Evolutionary conservation across 768 basidiomycete genomes (phyloP).

Genomic region (Hysterangium stoloniferum): DNA sequence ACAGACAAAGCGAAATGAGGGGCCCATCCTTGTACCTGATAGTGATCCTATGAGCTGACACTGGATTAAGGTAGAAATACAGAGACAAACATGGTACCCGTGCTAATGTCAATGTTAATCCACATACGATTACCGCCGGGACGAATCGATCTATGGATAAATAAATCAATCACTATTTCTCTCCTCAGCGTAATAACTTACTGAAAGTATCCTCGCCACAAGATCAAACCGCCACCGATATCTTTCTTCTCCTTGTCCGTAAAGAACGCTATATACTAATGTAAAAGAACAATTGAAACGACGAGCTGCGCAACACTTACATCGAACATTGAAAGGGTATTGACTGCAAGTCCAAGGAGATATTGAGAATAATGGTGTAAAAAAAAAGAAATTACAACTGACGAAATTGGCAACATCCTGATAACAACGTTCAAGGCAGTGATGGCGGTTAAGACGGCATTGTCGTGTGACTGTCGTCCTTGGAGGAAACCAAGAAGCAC

Average conservation of each 20-base stretch:
- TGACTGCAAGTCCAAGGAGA: conserved; percentile 18
- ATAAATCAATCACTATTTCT: background rate
- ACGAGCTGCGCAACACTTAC: background rate
- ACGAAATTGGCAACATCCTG: conserved; percentile 61
- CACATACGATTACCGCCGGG: conserved; percentile 57
- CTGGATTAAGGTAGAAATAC: too few relatives aligned
- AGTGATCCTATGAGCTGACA: too few relatives aligned
- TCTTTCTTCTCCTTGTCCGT: conserved; percentile 43
- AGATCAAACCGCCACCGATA: conserved; percentile 56
- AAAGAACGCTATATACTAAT: conserved; percentile 41
- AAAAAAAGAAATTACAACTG: background rate
- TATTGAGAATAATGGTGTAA: background rate
- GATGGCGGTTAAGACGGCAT: conserved; percentile 57
- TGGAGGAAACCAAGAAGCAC: conserved; percentile 54
- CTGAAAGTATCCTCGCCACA: conserved; percentile 81
- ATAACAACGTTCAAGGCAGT: conserved; percentile 69
- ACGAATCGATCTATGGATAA: conserved; percentile 39
- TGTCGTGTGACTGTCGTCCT: conserved; percentile 62
- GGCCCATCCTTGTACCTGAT: conserved; percentile 48
- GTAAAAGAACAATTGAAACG: background rate
- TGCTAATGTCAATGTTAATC: conserved; percentile 72
- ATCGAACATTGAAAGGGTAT: conserved; percentile 66
- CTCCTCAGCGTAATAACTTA: conserved; percentile 9
- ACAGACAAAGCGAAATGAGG: conserved; percentile 50
- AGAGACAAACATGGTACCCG: conserved; percentile 49